Conservation (phyloP, 1,139 yeast species). For the Kluyveromyces sp. region DNA sequence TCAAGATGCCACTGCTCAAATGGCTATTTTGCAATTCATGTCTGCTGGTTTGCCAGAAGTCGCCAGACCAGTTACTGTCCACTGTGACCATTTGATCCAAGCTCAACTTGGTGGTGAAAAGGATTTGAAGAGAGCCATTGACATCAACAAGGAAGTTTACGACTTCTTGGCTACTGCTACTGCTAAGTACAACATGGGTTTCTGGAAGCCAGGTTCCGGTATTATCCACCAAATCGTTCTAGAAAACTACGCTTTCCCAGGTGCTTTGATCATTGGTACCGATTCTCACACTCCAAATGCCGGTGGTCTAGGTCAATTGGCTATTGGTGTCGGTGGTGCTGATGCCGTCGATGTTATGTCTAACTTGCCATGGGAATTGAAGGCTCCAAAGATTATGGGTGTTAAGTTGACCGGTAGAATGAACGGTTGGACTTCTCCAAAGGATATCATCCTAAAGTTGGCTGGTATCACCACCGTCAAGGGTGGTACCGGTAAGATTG, state of each 20-base stretch:
- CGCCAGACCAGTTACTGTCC: slow-evolving; percentile 95
- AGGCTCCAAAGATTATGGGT: slow-evolving; percentile 97
- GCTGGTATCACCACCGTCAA: slow-evolving; percentile 97
- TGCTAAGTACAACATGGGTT: slow-evolving; percentile 96
- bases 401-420: slow-evolving; percentile 92
- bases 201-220: slow-evolving; percentile 99
- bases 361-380: slow-evolving; percentile 92
- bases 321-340: slow-evolving; percentile 99
- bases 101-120: slow-evolving; percentile 91
- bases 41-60: slow-evolving; percentile 92
- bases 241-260: slow-evolving; percentile 98
- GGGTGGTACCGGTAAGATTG: slow-evolving; percentile 98
- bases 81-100: slow-evolving; percentile 98
- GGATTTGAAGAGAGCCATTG: slow-evolving; percentile 91
- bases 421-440: slow-evolving; percentile 98
- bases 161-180: slow-evolving; percentile 91
- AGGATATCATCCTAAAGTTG: slow-evolving; percentile 89
- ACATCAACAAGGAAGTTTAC: slow-evolving; percentile 91
- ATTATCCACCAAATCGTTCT: slow-evolving; percentile 95
- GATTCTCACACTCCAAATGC: slow-evolving; percentile 99
- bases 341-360: slow-evolving; percentile 99
- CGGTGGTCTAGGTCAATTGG: slow-evolving; percentile 98
- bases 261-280: slow-evolving; percentile 94
- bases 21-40: slow-evolving; percentile 98
- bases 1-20: slow-evolving; percentile 99